A percentile compares a stretch with the other conserved stretches of the same genome.
Evolutionary conservation across 148 eudicot genomes (phyloP).

Genomic region (Amaranthus cruentus): DNA sequence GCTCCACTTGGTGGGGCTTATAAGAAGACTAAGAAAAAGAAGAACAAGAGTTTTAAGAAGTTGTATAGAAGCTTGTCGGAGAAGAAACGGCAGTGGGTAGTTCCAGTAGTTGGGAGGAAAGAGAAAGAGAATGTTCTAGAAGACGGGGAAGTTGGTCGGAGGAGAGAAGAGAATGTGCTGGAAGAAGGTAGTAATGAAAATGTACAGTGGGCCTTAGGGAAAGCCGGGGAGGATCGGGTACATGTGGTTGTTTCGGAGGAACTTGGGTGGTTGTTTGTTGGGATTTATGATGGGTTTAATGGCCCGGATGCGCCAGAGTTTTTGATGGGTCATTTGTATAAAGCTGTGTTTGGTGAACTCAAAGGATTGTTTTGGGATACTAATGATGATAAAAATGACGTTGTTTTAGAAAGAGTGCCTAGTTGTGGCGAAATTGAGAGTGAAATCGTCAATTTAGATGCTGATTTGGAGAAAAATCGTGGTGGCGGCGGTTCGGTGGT

Average conservation of each 20-base stretch:
- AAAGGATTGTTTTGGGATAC: slow-evolving; percentile 93
- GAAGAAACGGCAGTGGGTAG: slow-evolving; percentile 90
- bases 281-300: slow-evolving; percentile 98
- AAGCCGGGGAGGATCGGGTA: slow-evolving; percentile 98
- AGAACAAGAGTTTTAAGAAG: slow-evolving; percentile 66
- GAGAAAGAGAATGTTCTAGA: slow-evolving; percentile 16
- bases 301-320: slow-evolving; percentile 99
- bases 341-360: slow-evolving; percentile 63
- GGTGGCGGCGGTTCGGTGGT: slow-evolving; percentile 21
- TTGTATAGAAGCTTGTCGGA: slow-evolving; percentile 66
- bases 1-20: slow-evolving; percentile 59
- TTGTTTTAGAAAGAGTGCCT: background rate
- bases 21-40: slow-evolving; percentile 38
- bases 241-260: slow-evolving; percentile 98
- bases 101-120: slow-evolving; percentile 63
- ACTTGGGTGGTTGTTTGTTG: slow-evolving; percentile 95
- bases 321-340: slow-evolving; percentile 86
- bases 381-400: slow-evolving; percentile 31
- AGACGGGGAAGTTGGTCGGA: slow-evolving; percentile 11
- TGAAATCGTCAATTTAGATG: slow-evolving; percentile 12
- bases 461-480: slow-evolving; percentile 14
- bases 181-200: slow-evolving; percentile 61
- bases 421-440: slow-evolving; percentile 12
- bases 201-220: slow-evolving; percentile 97
- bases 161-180: slow-evolving; percentile 27